Percentiles rank a stretch among this genome's conserved stretches.
These are phyloP conservation scores for Diaporthe aspalathi DNA, from an alignment of 2,329 filamentous ascomycete species.

Conservation along the genomic window DNA sequence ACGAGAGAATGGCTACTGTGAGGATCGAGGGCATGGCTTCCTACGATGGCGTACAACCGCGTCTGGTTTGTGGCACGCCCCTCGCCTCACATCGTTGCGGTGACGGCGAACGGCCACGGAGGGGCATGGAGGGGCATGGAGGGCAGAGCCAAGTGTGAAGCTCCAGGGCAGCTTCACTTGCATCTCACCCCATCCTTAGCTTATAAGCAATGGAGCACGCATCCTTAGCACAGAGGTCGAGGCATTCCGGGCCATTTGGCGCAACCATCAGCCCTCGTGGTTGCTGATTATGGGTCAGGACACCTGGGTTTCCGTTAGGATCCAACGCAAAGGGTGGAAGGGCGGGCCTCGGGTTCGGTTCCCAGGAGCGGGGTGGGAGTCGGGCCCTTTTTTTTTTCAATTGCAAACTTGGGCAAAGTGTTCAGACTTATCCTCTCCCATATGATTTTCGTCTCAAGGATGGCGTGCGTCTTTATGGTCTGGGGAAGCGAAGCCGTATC, in stretches of 20 bases:
- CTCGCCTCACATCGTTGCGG: background rate
- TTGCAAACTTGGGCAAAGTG: background rate
- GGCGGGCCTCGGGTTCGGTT: slow-evolving; percentile 2
- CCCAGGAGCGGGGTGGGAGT: background rate
- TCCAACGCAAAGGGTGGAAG: background rate
- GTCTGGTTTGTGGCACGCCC: background rate
- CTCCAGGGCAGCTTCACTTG: background rate
- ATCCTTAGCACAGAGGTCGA: background rate
- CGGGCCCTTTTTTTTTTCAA: background rate
- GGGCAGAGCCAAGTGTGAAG: background rate
- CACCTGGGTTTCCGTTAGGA: background rate
- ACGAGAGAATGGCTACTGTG: background rate
- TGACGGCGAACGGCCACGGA: too few relatives aligned
- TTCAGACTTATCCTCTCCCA: background rate
- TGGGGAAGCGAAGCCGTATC: background rate
- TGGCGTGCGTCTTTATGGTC: background rate
- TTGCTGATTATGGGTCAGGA: background rate
- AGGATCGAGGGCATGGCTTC: background rate
- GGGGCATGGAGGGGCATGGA: too few relatives aligned
- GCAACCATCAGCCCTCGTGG: background rate
- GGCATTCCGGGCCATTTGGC: slow-evolving; percentile 4
- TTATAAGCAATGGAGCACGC: background rate
- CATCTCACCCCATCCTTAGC: background rate
- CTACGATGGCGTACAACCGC: background rate
- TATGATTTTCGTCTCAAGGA: background rate